Percentiles rank a stretch among this genome's conserved stretches.
phyloP scores from a whole-genome alignment of 208 protist genomes.

The Trypanosoma boissoni region DNA sequence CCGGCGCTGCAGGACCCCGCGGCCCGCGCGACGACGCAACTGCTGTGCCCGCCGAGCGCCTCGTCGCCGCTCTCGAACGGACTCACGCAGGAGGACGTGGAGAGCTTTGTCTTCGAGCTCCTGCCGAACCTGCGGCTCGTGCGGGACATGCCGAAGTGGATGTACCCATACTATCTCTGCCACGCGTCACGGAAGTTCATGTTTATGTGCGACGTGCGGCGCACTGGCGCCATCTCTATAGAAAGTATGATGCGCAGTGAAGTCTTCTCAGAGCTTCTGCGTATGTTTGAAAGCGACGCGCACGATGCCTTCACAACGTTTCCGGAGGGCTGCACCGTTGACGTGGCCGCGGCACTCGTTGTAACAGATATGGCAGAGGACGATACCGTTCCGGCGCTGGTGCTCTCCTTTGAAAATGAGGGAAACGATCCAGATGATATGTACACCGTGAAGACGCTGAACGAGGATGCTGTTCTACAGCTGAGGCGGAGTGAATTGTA shows the following conservation, averaged over 20 bases:
- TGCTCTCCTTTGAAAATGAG: slow-evolving; percentile 58
- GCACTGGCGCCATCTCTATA: slow-evolving; percentile 73
- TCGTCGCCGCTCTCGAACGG: slow-evolving; percentile 81
- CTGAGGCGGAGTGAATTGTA: slow-evolving; percentile 58
- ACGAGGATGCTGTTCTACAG: slow-evolving; percentile 25
- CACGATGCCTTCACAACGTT: slow-evolving; percentile 68
- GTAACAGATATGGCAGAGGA: slow-evolving; percentile 35
- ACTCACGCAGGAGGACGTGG: slow-evolving; percentile 79
- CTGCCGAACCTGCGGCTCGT: slow-evolving; percentile 79
- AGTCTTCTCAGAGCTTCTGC: slow-evolving; percentile 87
- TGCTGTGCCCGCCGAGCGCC: slow-evolving; percentile 53
- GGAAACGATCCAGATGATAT: slow-evolving; percentile 51
- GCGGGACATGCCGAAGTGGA: slow-evolving; percentile 80
- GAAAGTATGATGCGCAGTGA: slow-evolving; percentile 82
- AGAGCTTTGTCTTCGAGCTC: slow-evolving; percentile 68
- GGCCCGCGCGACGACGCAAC: slow-evolving; percentile 11
- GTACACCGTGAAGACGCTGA: slow-evolving; percentile 65
- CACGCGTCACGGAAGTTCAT: slow-evolving; percentile 91
- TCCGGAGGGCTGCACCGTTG: slow-evolving; percentile 66
- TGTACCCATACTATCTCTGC: slow-evolving; percentile 89
- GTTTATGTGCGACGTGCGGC: slow-evolving; percentile 90
- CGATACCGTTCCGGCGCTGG: slow-evolving; percentile 65
- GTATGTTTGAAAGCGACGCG: slow-evolving; percentile 85
- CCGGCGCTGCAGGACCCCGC: slow-evolving; percentile 28
- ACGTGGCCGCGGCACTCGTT: slow-evolving; percentile 49